phyloP scores from a whole-genome alignment of 192 early-diverging fungal species.

The Entomortierella chlamydospora region DNA sequence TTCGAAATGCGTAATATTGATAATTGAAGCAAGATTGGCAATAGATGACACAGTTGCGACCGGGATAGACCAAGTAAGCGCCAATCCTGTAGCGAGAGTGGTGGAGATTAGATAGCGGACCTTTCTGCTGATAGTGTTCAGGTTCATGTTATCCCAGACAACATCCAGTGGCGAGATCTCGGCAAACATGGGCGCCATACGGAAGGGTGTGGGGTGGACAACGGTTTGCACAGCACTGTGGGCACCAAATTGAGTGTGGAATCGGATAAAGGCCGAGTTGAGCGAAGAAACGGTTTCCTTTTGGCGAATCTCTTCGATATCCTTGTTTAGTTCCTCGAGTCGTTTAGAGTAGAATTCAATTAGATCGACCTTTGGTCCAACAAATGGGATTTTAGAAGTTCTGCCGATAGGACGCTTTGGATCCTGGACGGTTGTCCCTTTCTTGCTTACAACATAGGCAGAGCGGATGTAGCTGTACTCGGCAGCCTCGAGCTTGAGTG shows the following conservation, averaged over 20 bases:
- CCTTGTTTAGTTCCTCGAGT: conserved; percentile 58
- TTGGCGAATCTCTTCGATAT: conserved; percentile 55
- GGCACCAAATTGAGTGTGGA: conserved; percentile 79
- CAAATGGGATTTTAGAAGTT: conserved; percentile 55
- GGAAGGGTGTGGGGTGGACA: conserved; percentile 54
- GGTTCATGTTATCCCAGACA: conserved; percentile 82
- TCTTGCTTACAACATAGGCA: conserved; percentile 20
- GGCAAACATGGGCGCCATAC: conserved; percentile 79
- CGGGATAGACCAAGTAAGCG: conserved; percentile 79
- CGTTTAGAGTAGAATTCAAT: conserved; percentile 59
- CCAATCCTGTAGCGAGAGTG: conserved; percentile 63
- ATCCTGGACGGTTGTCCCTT: conserved; percentile 18
- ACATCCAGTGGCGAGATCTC: conserved; percentile 81
- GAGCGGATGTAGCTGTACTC: conserved; percentile 49
- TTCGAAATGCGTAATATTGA: too few relatives aligned
- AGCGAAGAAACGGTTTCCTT: conserved; percentile 19
- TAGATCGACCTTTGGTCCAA: conserved; percentile 76
- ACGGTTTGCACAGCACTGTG: conserved; percentile 50
- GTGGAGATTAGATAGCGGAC: conserved; percentile 68
- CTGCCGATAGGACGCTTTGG: conserved; percentile 69
- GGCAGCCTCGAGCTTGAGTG: conserved; percentile 62
- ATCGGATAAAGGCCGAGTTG: conserved; percentile 86
- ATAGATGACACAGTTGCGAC: conserved; percentile 48
- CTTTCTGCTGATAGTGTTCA: conserved; percentile 63
- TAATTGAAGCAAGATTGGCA: too few relatives aligned